These are phyloP conservation scores for Hygrophorus russula DNA, from an alignment of 768 basidiomycete genomes.

Conservation along the genomic window DNA sequence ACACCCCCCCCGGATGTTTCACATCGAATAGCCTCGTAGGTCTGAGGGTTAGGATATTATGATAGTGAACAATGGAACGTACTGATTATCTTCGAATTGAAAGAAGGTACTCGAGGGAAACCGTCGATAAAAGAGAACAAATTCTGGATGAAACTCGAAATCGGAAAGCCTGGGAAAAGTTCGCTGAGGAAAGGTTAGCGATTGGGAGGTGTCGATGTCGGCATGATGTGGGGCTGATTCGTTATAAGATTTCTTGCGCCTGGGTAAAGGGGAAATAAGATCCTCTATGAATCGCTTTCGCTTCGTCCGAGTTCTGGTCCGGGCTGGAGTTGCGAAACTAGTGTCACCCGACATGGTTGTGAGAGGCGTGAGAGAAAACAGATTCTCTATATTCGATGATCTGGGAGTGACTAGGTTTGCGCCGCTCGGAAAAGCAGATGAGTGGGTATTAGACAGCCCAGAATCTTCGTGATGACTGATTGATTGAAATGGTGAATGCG, in stretches of 20 bases:
- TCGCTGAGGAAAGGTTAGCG: slow-evolving; percentile 25
- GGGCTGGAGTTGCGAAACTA: neutral
- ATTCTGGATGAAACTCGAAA: slow-evolving; percentile 26
- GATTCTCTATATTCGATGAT: too few species aligned
- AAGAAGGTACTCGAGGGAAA: slow-evolving; percentile 57
- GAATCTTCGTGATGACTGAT: too few species aligned
- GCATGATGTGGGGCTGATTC: neutral
- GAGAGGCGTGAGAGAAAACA: neutral
- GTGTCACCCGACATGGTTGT: slow-evolving; percentile 1
- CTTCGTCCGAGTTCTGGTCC: neutral
- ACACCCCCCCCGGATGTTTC: slow-evolving; percentile 34
- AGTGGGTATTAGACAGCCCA: too few species aligned
- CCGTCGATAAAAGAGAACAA: slow-evolving; percentile 56
- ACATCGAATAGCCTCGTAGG: slow-evolving; percentile 8
- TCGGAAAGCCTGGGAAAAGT: slow-evolving; percentile 39
- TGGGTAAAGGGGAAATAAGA: neutral
- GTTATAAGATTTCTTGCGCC: neutral
- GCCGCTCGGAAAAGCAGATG: too few species aligned
- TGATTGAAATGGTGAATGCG: too few species aligned
- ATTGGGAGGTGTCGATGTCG: neutral
- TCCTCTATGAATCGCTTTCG: slow-evolving; percentile 2
- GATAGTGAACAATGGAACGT: slow-evolving; percentile 10
- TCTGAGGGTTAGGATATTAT: slow-evolving; percentile 2
- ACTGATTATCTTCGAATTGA: slow-evolving; percentile 28
- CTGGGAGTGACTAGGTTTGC: too few species aligned